A percentile compares a stretch with the other conserved stretches of the same genome.
phyloP scores from a whole-genome alignment of 441 rosid genomes.

The Jatropha multifida region DNA sequence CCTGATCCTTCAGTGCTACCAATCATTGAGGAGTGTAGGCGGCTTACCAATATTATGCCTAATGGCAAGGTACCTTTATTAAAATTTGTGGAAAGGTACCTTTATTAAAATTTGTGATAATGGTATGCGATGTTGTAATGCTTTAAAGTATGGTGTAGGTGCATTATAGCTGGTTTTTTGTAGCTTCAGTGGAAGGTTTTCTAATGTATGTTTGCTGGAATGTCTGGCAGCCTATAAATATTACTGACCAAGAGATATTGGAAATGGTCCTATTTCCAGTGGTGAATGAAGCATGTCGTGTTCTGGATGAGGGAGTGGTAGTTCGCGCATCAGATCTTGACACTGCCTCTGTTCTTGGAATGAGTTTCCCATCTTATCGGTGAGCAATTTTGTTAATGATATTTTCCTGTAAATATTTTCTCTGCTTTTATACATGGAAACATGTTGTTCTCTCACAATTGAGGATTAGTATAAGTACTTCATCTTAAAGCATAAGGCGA shows the following conservation, averaged over 20 bases:
- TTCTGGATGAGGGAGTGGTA: slow-evolving; percentile 82
- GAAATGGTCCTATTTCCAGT: slow-evolving; percentile 96
- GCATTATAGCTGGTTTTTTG: not conserved
- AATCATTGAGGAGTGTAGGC: slow-evolving; percentile 68
- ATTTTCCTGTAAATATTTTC: not conserved
- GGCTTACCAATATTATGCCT: slow-evolving; percentile 72
- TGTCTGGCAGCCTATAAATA: slow-evolving; percentile 60
- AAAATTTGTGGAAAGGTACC: slow-evolving; percentile 90
- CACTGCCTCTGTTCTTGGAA: slow-evolving; percentile 88
- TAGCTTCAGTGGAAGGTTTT: slow-evolving; percentile 7
- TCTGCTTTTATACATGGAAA: not conserved
- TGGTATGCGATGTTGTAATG: not conserved
- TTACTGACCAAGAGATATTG: slow-evolving; percentile 76
- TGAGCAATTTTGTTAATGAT: slow-evolving; percentile 28
- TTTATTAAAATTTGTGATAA: slow-evolving; percentile 3
- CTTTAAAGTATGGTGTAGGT: not conserved
- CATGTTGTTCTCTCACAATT: not conserved
- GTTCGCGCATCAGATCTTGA: slow-evolving; percentile 94
- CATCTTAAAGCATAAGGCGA: too few species aligned
- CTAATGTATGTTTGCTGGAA: slow-evolving; percentile 21
- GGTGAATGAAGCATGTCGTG: slow-evolving; percentile 92
- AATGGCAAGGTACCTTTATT: slow-evolving; percentile 75
- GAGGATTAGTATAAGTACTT: too few species aligned
- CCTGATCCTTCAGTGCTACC: slow-evolving; percentile 78
- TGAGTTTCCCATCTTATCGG: slow-evolving; percentile 98